Conservation (phyloP, 768 basidiomycete genomes). For the Russula vinacea region DNA sequence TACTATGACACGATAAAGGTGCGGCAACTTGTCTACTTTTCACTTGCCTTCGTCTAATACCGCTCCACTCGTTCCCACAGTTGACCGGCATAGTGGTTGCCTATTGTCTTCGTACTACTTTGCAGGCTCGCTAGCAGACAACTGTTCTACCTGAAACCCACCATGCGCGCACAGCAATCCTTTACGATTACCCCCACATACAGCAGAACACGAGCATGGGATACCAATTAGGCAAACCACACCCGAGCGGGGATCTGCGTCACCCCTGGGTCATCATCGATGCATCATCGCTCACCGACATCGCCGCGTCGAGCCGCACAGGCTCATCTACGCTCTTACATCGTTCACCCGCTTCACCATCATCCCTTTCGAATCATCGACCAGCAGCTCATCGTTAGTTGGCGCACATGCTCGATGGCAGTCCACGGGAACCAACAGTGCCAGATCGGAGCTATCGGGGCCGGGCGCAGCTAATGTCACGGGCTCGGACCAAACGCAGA, state of each 20-base stretch:
- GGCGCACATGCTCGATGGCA: slow-evolving; percentile 37
- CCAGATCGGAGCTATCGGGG: slow-evolving; percentile 28
- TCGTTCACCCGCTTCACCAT: slow-evolving; percentile 58
- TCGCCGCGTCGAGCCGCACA: slow-evolving; percentile 33
- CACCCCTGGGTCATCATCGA: slow-evolving; percentile 31
- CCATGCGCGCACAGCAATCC: slow-evolving; percentile 72
- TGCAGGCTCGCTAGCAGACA: slow-evolving; percentile 86
- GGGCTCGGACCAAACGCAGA: slow-evolving; percentile 45
- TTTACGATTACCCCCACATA: slow-evolving; percentile 54
- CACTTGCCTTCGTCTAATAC: slow-evolving; percentile 3
- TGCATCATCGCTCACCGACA: slow-evolving; percentile 30
- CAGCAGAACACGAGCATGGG: slow-evolving; percentile 10
- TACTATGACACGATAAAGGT: slow-evolving; percentile 87
- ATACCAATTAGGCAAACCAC: slow-evolving; percentile 23
- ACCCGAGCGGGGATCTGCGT: slow-evolving; percentile 17
- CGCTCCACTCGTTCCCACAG: slow-evolving; percentile 87
- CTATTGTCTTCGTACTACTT: slow-evolving; percentile 99
- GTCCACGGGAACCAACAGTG: slow-evolving; percentile 39
- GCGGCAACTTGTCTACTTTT: slow-evolving; percentile 22
- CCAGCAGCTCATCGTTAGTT: slow-evolving; percentile 38
- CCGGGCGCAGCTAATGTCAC: slow-evolving; percentile 17
- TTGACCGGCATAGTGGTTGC: slow-evolving; percentile 92
- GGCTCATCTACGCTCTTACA: slow-evolving; percentile 47
- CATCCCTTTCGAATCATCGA: slow-evolving; percentile 63
- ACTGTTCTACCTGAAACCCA: slow-evolving; percentile 81